phyloP scores from a whole-genome alignment of 306 rosid genomes.

The Canavalia ensiformis region DNA sequence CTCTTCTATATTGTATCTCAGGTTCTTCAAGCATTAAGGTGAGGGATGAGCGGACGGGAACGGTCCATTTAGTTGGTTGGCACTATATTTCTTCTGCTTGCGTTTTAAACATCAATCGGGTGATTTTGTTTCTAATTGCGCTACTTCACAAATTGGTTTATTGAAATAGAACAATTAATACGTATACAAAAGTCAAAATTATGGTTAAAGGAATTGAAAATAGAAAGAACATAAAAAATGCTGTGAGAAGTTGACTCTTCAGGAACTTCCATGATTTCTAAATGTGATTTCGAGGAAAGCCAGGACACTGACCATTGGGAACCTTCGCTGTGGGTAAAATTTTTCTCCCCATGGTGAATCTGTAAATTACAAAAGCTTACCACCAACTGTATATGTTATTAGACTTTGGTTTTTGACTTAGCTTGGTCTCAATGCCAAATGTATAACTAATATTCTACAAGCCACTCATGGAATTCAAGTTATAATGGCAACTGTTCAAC shows the following conservation, averaged over 20 bases:
- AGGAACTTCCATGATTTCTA: slow-evolving; percentile 53
- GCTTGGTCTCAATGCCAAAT: slow-evolving; percentile 38
- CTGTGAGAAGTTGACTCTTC: slow-evolving; percentile 42
- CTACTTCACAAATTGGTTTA: slow-evolving; percentile 60
- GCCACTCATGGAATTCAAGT: slow-evolving; percentile 10
- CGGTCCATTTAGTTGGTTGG: slow-evolving; percentile 92
- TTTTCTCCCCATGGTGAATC: slow-evolving; percentile 61
- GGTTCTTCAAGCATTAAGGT: slow-evolving; percentile 94
- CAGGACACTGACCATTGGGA: slow-evolving; percentile 57
- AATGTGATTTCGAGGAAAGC: slow-evolving; percentile 52
- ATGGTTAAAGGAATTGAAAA: slow-evolving; percentile 51
- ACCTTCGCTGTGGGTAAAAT: slow-evolving; percentile 57
- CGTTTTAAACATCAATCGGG: slow-evolving; percentile 52
- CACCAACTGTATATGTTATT: slow-evolving; percentile 57
- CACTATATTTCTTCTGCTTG: slow-evolving; percentile 68
- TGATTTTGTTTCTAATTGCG: slow-evolving; percentile 56
- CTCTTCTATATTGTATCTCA: slow-evolving; percentile 53
- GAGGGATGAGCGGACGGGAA: slow-evolving; percentile 85
- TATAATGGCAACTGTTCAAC: not conserved
- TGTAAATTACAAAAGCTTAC: slow-evolving; percentile 52
- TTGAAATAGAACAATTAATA: slow-evolving; percentile 56
- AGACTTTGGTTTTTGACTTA: slow-evolving; percentile 40
- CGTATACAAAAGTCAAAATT: slow-evolving; percentile 52
- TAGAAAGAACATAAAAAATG: slow-evolving; percentile 53
- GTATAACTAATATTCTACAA: slow-evolving; percentile 31